Base-by-base conservation (phyloP, 2,329 filamentous ascomycete genomes). In the Septoria linicola region DNA sequence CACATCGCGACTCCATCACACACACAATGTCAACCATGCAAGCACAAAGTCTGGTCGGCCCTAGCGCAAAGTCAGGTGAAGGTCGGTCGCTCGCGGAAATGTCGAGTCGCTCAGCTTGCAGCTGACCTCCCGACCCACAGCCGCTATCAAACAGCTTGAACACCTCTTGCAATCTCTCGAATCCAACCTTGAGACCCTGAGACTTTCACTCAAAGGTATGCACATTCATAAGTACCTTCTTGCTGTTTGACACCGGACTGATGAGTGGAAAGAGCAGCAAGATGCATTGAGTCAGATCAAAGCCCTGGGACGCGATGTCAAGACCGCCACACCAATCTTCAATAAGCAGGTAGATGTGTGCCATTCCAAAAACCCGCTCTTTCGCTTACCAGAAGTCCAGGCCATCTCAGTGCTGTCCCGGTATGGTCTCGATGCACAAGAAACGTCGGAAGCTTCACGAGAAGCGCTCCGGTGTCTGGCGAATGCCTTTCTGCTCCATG, bases 381-480 rank as follows among this genome's bases (percentile, higher is more conserved):
- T 31, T 4, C 20, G 17, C 27, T 31, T 23, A 42, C 14, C 16
- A 19, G 23, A 52, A 32, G 49, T 40, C 30, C 54, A 95, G 87
- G 89, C 89, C 11, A 85, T 96, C 14, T 54, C 46, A 8, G 36
- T 44, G 25, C 41, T 54, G 14, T 78, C 82, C 23, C 79, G 75
- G 44, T 85, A 92, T 75, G 87, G 85, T 3, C 88, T 96, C 62
- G 79, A 88, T 41, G 42, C 82, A 79, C 55, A 73, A 78, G 20
- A 83, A 80, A 2, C 73, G 73, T 23, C 36, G 16, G 35, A 78
- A 78, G 7, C 85, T 1, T 86, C 87, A 2, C 82, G 84, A 51
- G 88, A 90, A 65, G 91, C 84, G 1, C 74, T 96, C 32, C 81
- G 89, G 62, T 91, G 89, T 61, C 72, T 97, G 41, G 91, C 89